A percentile compares a stretch with the other conserved stretches of the same genome.
phyloP scores from a whole-genome alignment of 2,329 filamentous ascomycete species.

The Xylaria sp. region DNA sequence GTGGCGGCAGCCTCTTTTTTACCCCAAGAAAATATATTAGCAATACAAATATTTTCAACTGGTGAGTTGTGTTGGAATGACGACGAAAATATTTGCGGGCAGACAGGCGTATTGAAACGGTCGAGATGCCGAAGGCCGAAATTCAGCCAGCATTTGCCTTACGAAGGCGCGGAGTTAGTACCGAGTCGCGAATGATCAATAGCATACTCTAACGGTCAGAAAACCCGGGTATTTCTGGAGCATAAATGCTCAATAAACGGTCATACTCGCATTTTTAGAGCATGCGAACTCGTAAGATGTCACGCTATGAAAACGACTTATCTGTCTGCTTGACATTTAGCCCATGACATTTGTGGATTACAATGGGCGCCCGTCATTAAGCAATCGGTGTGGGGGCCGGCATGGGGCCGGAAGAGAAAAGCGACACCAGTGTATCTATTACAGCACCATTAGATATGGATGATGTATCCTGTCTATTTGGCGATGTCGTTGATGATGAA shows the following conservation, averaged over 20 bases:
- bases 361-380: neutral
- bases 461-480: neutral
- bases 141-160: neutral
- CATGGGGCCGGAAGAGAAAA: conserved; percentile 7
- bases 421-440: neutral
- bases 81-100: too few relatives aligned
- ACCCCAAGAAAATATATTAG: neutral
- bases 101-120: too few relatives aligned
- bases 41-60: too few relatives aligned
- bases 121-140: conserved; percentile 14
- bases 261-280: neutral
- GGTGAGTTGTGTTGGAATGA: too few relatives aligned
- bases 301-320: neutral
- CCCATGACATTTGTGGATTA: neutral
- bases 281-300: neutral
- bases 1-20: neutral
- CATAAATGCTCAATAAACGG: neutral
- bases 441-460: neutral
- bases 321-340: neutral
- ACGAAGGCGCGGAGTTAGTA: neutral
- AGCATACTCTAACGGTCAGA: neutral
- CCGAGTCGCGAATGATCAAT: neutral
- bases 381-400: conserved; percentile 6
- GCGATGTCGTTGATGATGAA: too few relatives aligned
- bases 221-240: neutral